Percentiles rank a stretch among this genome's conserved stretches.
Conservation (phyloP, 495 filamentous ascomycete genomes). For the Aspergillus kassunensis region DNA sequence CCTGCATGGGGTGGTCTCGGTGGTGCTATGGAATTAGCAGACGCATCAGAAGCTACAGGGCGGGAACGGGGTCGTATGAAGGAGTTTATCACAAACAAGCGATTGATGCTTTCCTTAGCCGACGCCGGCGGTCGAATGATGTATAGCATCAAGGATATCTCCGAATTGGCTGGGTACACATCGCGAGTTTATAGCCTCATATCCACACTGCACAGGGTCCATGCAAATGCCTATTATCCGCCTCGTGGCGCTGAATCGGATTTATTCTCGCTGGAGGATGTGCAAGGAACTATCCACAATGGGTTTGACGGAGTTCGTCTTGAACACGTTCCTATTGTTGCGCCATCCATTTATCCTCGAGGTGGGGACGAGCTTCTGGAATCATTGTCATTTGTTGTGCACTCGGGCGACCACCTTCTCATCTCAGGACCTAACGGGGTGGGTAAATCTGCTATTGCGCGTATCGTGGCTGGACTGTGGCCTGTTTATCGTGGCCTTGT, state of each 20-base stretch:
- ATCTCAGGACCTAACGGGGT: conserved; percentile 95
- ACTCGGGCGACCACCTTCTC: conserved; percentile 84
- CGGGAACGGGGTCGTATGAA: conserved; percentile 87
- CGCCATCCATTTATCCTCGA: conserved; percentile 70
- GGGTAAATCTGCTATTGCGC: conserved; percentile 85
- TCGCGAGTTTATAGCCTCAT: conserved; percentile 94
- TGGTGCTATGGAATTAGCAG: conserved; percentile 60
- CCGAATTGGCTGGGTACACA: conserved; percentile 93
- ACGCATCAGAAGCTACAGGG: conserved; percentile 38
- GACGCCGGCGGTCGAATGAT: conserved; percentile 98
- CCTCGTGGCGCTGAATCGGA: conserved; percentile 66
- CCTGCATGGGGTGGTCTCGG: conserved; percentile 89
- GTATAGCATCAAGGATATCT: conserved; percentile 96
- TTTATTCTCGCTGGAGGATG: conserved; percentile 80
- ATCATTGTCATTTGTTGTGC: conserved; percentile 80
- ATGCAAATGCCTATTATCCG: conserved; percentile 80
- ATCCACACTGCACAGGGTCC: conserved; percentile 87
- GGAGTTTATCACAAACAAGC: conserved; percentile 99
- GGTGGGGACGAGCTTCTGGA: conserved; percentile 91
- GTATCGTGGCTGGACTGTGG: conserved; percentile 92
- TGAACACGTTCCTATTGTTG: conserved; percentile 90
- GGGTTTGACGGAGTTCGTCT: conserved; percentile 93
- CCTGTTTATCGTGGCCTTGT: conserved; percentile 91
- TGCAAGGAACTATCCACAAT: conserved; percentile 87
- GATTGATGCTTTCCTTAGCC: conserved; percentile 94